phyloP scores from a whole-genome alignment of 2,329 filamentous ascomycete genomes.

The Alternaria arborescens region DNA sequence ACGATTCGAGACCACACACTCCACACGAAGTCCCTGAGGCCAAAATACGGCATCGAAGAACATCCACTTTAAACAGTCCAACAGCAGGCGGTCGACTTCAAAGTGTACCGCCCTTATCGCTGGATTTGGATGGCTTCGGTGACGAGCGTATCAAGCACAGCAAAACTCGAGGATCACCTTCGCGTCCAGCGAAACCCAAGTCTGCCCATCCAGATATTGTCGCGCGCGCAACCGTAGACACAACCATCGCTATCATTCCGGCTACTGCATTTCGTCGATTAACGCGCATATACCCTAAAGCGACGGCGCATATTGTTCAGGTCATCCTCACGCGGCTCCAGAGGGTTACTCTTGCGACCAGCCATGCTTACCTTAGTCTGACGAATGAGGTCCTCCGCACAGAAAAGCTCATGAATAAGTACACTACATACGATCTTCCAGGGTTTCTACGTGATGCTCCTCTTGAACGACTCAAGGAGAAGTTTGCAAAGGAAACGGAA shows the following conservation, averaged over 20 bases:
- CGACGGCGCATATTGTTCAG: slow-evolving; percentile 96
- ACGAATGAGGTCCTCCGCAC: slow-evolving; percentile 92
- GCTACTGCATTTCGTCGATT: slow-evolving; percentile 93
- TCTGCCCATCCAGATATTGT: slow-evolving; percentile 97
- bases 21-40: slow-evolving; percentile 34
- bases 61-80: slow-evolving; percentile 47
- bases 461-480: slow-evolving; percentile 86
- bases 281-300: slow-evolving; percentile 93
- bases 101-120: slow-evolving; percentile 76
- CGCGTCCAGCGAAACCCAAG: slow-evolving; percentile 59
- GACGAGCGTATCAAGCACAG: slow-evolving; percentile 32
- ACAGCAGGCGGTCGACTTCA: slow-evolving; percentile 54
- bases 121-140: slow-evolving; percentile 61
- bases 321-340: slow-evolving; percentile 95
- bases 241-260: slow-evolving; percentile 97
- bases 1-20: slow-evolving; percentile 45
- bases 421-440: slow-evolving; percentile 88
- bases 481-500: slow-evolving; percentile 86
- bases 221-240: slow-evolving; percentile 93
- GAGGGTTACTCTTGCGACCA: slow-evolving; percentile 91
- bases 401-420: slow-evolving; percentile 92
- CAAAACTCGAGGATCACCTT: slow-evolving; percentile 32
- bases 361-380: slow-evolving; percentile 91
- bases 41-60: slow-evolving; percentile 35
- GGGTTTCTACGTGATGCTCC: slow-evolving; percentile 88